Base-by-base conservation (phyloP, 345 rosid genomes). In the Gossypium longicalyx region DNA sequence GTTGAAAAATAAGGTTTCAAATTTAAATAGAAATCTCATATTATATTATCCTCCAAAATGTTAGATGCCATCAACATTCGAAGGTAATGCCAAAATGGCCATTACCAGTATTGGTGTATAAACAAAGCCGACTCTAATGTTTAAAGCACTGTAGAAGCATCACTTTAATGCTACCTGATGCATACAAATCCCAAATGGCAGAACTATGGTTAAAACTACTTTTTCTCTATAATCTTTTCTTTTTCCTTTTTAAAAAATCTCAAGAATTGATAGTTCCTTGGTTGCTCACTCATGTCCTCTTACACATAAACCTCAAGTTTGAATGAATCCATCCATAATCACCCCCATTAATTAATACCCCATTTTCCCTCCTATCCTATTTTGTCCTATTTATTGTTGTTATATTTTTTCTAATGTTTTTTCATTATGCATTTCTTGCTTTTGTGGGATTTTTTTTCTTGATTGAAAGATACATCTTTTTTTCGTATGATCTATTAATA, bases 111-210 rank as follows among this genome's bases (percentile, higher is more conserved):
- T 34, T 34, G 6, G 38, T 17, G 5, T 4, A 19, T 9, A 17
- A 16, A 10, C 19, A 27, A 34, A 49, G 53, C 77, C 72, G 76
- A 67, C 53, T 17, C 12, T 13, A n/a, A 43, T 25, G 12, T 45
- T 41, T 41, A 3, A 65, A 54, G 2, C 2, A 64, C 52, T 12
- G 34, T 20, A 12, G 29, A 20, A 66, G 23, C 51, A 29, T 10
- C 45, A 43, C 12, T 7, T 29, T 62, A 16, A 38, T 16, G 16
- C 67, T 62, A 19, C 2, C 15, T 9, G 27, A 41, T 43, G 43
- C 49, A 0, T 48, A 6, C 22, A 12, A 57, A 41, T 17, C 56
- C 77, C 81, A 74, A 74, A 63, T 70, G 75, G 78, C 72, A 69
- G 45, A 56, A 74, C 23, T 29, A 25, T 25, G 71, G 71, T 48